Evolutionary conservation across 192 early-diverging fungal species (phyloP).

Genomic region (Podila clonocystis): DNA sequence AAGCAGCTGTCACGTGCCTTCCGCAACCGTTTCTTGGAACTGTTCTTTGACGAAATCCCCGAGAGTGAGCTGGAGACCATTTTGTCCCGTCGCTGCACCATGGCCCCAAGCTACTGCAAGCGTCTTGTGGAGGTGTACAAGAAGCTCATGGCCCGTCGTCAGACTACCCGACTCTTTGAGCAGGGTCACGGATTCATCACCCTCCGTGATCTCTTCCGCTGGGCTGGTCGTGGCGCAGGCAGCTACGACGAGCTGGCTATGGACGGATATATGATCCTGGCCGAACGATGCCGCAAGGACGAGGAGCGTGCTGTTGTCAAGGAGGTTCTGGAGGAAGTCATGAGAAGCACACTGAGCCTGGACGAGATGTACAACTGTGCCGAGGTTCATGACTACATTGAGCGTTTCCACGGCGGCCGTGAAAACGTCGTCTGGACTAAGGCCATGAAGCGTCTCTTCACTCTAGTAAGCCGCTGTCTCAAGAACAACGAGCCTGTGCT

Average conservation of each 20-base stretch:
- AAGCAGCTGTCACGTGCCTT: slow-evolving; percentile 96
- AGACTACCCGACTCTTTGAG: slow-evolving; percentile 92
- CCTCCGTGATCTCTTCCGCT: slow-evolving; percentile 96
- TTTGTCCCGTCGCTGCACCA: slow-evolving; percentile 80
- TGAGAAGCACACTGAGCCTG: slow-evolving; percentile 74
- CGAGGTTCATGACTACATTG: slow-evolving; percentile 62
- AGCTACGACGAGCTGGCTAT: slow-evolving; percentile 88
- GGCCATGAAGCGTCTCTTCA: slow-evolving; percentile 91
- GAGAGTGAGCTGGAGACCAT: slow-evolving; percentile 92
- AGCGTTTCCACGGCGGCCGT: slow-evolving; percentile 44
- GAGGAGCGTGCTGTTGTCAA: slow-evolving; percentile 87
- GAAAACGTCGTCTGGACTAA: slow-evolving; percentile 90
- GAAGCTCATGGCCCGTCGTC: slow-evolving; percentile 76
- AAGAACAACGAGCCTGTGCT: slow-evolving; percentile 89
- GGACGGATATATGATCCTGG: slow-evolving; percentile 95
- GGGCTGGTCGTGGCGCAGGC: slow-evolving; percentile 87
- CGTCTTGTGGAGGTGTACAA: slow-evolving; percentile 89
- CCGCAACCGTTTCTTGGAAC: slow-evolving; percentile 96
- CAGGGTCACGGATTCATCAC: slow-evolving; percentile 95
- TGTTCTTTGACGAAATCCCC: slow-evolving; percentile 98
- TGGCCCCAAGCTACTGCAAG: slow-evolving; percentile 91
- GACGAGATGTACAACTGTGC: slow-evolving; percentile 69
- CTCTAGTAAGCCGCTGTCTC: slow-evolving; percentile 83
- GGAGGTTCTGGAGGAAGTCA: slow-evolving; percentile 84
- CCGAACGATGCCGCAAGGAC: slow-evolving; percentile 84